These are phyloP conservation scores for Wickerhamomyces silvicola DNA, from an alignment of 805 yeast species.

Conservation along the genomic window DNA sequence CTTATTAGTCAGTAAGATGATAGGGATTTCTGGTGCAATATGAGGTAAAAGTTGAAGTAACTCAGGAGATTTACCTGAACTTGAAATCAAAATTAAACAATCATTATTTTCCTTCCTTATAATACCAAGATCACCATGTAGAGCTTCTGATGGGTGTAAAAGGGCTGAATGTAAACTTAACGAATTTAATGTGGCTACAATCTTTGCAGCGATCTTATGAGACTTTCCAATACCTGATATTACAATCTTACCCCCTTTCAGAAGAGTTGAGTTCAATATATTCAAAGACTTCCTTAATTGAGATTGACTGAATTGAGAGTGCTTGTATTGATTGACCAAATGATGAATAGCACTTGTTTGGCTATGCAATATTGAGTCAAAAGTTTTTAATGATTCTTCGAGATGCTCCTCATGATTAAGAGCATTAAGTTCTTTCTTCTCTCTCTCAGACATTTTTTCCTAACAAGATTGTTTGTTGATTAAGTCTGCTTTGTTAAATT, in stretches of 20 bases:
- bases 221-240: constrained; percentile 84
- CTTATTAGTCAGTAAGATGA: constrained; percentile 58
- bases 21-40: constrained; percentile 44
- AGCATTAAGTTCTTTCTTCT: not conserved
- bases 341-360: constrained; percentile 44
- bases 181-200: constrained; percentile 79
- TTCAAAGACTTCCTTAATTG: constrained; percentile 39
- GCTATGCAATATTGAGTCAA: constrained; percentile 34
- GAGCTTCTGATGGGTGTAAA: constrained; percentile 80
- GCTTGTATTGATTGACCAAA: constrained; percentile 38
- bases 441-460: not conserved
- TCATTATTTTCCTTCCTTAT: constrained; percentile 50
- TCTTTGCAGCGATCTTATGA: constrained; percentile 67
- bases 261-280: constrained; percentile 29
- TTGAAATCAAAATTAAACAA: constrained; percentile 58
- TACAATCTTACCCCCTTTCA: constrained; percentile 60
- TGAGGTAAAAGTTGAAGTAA: constrained; percentile 46
- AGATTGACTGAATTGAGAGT: constrained; percentile 37
- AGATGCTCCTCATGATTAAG: constrained; percentile 16
- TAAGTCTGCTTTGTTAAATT: too few species aligned
- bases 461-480: not conserved
- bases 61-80: constrained; percentile 83
- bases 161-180: constrained; percentile 60
- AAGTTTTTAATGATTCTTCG: constrained; percentile 22
- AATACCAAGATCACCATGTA: constrained; percentile 85